A percentile compares a stretch with the other conserved stretches of the same genome.
Conservation (phyloP, 306 rosid genomes). For the Quillaja saponaria region DNA sequence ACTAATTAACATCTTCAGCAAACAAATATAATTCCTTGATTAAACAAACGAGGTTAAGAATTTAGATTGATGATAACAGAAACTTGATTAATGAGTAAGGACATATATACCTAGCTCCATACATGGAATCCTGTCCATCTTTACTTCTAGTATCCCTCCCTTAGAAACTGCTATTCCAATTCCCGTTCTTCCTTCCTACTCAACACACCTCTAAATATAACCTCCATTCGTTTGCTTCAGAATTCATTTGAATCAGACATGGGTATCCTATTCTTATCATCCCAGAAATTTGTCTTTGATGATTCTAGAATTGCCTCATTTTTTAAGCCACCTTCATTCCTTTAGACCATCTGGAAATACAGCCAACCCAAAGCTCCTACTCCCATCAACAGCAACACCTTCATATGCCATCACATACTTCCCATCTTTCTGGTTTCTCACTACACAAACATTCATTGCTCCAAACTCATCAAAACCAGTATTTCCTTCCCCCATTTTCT, state of each 20-base stretch:
- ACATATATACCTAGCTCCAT: constrained; percentile 20
- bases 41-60: no score
- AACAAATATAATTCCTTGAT: no score
- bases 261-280: constrained; percentile 65
- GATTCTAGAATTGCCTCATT: constrained; percentile 45
- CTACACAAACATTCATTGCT: constrained; percentile 51
- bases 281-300: constrained; percentile 60
- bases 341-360: constrained; percentile 63
- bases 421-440: constrained; percentile 49
- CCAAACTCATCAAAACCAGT: constrained; percentile 67
- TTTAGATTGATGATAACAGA: constrained; percentile 4
- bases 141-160: constrained; percentile 41
- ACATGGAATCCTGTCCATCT: constrained; percentile 68
- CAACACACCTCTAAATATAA: constrained; percentile 72
- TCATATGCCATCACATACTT: constrained; percentile 78
- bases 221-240: constrained; percentile 63
- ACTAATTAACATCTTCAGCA: no score
- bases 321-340: constrained; percentile 60
- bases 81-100: background rate
- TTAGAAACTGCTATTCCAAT: constrained; percentile 72
- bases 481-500: constrained; percentile 62
- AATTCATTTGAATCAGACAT: constrained; percentile 65
- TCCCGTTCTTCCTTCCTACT: constrained; percentile 57
- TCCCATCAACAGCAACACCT: constrained; percentile 63
- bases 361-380: constrained; percentile 71